These are phyloP conservation scores for Pistacia integerrima DNA, from an alignment of 345 rosid genomes.

Conservation along the genomic window DNA sequence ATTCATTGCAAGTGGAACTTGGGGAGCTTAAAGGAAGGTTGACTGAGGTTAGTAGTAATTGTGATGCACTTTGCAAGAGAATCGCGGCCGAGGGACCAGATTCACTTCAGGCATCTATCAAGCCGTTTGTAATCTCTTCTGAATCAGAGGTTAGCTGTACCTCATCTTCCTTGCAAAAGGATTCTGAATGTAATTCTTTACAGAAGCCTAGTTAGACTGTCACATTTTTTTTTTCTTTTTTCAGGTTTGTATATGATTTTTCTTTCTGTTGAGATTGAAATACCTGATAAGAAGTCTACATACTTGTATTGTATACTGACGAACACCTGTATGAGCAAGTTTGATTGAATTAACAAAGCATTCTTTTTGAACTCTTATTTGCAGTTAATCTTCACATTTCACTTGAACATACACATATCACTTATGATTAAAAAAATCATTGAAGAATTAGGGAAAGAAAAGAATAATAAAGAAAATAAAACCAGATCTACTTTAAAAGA, in stretches of 20 bases:
- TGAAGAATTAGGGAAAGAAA: too few species aligned
- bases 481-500: not conserved
- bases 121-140: slow-evolving; percentile 45
- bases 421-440: too few species aligned
- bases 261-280: not conserved
- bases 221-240: not conserved
- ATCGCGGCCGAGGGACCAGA: slow-evolving; percentile 78
- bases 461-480: not conserved
- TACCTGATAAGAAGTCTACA: not conserved
- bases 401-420: too few species aligned
- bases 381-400: too few species aligned
- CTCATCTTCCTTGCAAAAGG: slow-evolving; percentile 21
- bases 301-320: not conserved
- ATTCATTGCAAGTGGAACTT: slow-evolving; percentile 81
- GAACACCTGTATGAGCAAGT: not conserved
- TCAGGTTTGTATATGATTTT: too few species aligned
- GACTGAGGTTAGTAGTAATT: slow-evolving; percentile 83
- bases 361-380: not conserved
- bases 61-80: slow-evolving; percentile 78
- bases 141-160: slow-evolving; percentile 26
- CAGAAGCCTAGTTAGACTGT: slow-evolving; percentile 13
- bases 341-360: not conserved
- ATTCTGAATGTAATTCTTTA: slow-evolving; percentile 10
- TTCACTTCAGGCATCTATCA: slow-evolving; percentile 52
- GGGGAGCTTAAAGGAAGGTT: slow-evolving; percentile 90